These are phyloP conservation scores for Hypoxylon rickii DNA, from an alignment of 495 filamentous ascomycete genomes.

Conservation along the genomic window DNA sequence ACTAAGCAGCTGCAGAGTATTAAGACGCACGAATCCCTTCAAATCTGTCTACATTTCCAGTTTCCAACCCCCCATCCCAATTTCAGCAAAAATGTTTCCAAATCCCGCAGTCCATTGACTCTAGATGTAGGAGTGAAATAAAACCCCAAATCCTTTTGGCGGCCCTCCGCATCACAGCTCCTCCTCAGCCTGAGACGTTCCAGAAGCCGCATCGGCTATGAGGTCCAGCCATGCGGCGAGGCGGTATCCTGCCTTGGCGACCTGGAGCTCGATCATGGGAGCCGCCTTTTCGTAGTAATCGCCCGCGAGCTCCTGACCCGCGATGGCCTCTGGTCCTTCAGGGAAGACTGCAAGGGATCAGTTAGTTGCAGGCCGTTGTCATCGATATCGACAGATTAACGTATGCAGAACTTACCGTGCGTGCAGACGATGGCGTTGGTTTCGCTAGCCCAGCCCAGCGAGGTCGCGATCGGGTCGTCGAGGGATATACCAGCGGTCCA, in stretches of 20 bases:
- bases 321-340: constrained; percentile 55
- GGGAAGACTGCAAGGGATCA: constrained; percentile 54
- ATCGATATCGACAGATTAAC: neutral
- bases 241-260: constrained; percentile 76
- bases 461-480: constrained; percentile 50
- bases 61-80: neutral
- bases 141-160: neutral
- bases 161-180: constrained; percentile 28
- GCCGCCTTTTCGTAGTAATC: constrained; percentile 66
- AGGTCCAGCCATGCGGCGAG: constrained; percentile 65
- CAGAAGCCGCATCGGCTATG: constrained; percentile 45
- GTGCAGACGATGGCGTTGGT: constrained; percentile 65
- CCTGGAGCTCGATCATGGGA: constrained; percentile 69
- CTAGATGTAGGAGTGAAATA: too few relatives aligned
- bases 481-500: constrained; percentile 61
- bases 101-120: too few relatives aligned
- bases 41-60: neutral
- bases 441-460: constrained; percentile 65
- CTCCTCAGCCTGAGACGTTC: constrained; percentile 9
- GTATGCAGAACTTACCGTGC: constrained; percentile 42
- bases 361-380: constrained; percentile 8
- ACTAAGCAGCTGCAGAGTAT: too few relatives aligned
- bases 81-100: neutral
- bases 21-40: neutral
- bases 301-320: constrained; percentile 61